These are phyloP conservation scores for Pseudogymnoascus sp. DNA, from an alignment of 2,329 filamentous ascomycete species.

Conservation along the genomic window DNA sequence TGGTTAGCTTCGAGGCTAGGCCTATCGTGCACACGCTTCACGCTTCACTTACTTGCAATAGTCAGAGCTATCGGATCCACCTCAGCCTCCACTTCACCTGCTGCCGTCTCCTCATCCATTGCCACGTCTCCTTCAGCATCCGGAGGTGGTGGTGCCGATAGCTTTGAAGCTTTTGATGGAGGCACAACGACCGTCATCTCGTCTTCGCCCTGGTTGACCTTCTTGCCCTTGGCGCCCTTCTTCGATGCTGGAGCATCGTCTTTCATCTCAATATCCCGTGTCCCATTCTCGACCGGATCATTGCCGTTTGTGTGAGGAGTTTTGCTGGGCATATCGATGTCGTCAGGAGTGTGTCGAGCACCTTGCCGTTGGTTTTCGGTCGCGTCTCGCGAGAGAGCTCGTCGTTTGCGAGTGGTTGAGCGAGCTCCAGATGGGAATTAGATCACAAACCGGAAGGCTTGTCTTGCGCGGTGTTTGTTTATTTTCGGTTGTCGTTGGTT, in stretches of 20 bases:
- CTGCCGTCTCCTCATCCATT: conserved; percentile 52
- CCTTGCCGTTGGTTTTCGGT: not conserved
- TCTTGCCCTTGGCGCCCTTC: conserved; percentile 59
- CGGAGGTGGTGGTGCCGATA: conserved; percentile 47
- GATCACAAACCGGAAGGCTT: conserved; percentile 8
- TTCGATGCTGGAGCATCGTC: conserved; percentile 51
- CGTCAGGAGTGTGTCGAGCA: conserved; percentile 4
- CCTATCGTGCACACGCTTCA: not conserved
- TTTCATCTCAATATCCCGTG: conserved; percentile 66
- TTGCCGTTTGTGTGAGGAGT: conserved; percentile 61
- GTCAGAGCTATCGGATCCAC: conserved; percentile 55
- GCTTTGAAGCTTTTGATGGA: conserved; percentile 58
- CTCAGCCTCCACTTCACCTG: conserved; percentile 30
- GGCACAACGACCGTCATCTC: conserved; percentile 79
- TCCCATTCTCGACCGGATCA: conserved; percentile 60
- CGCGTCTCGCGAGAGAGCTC: conserved; percentile 8
- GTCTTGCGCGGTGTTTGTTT: not conserved
- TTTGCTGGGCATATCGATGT: conserved; percentile 58
- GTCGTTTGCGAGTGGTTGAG: not conserved
- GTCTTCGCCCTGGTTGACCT: conserved; percentile 59
- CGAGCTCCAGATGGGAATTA: not conserved
- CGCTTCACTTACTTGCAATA: conserved; percentile 46
- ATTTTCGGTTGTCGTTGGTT: not conserved
- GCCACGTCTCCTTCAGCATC: conserved; percentile 63
- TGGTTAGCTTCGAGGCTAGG: conserved; percentile 13